Conservation (phyloP, 441 rosid species). For the Arabidopsis lyrata region DNA sequence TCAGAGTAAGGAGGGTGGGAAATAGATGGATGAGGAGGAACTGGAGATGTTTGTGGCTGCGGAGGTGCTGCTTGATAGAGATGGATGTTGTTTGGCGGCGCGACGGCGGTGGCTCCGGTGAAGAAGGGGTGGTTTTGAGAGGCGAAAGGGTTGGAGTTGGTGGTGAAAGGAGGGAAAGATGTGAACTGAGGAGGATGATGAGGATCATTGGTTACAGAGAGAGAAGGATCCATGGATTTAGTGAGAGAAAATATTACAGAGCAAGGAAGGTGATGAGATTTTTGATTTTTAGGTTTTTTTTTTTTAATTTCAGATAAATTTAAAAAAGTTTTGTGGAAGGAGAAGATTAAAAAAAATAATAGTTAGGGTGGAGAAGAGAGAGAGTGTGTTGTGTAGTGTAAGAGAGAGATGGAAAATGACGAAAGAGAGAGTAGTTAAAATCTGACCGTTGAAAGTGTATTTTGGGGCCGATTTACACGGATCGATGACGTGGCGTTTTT, state of each 20-base stretch:
- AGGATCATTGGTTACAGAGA: conserved; percentile 46
- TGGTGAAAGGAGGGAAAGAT: conserved; percentile 36
- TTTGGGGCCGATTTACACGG: conserved; percentile 32
- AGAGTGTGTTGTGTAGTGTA: neutral
- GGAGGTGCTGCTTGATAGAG: neutral
- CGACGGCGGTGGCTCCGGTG: conserved; percentile 24
- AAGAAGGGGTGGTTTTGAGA: conserved; percentile 29
- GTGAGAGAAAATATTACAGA: conserved; percentile 35
- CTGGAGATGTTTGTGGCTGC: conserved; percentile 25
- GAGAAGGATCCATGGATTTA: conserved; percentile 51
- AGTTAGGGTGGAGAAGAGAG: conserved; percentile 35
- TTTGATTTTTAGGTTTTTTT: neutral
- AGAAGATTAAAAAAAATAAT: conserved; percentile 29
- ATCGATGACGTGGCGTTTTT: conserved; percentile 45
- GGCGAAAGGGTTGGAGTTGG: conserved; percentile 33
- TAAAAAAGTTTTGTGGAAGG: conserved; percentile 1
- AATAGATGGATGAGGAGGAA: conserved; percentile 24
- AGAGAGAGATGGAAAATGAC: conserved; percentile 25
- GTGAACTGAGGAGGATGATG: conserved; percentile 39
- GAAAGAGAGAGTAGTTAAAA: conserved; percentile 21
- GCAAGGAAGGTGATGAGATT: conserved; percentile 34
- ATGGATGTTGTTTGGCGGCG: conserved; percentile 40
- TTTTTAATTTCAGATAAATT: conserved; percentile 34
- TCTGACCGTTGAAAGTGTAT: conserved; percentile 47
- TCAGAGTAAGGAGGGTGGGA: conserved; percentile 70